A percentile compares a stretch with the other conserved stretches of the same genome.
These are phyloP conservation scores for Pseudogymnoascus pannorum DNA, from an alignment of 2,329 filamentous ascomycete species.

Conservation along the genomic window DNA sequence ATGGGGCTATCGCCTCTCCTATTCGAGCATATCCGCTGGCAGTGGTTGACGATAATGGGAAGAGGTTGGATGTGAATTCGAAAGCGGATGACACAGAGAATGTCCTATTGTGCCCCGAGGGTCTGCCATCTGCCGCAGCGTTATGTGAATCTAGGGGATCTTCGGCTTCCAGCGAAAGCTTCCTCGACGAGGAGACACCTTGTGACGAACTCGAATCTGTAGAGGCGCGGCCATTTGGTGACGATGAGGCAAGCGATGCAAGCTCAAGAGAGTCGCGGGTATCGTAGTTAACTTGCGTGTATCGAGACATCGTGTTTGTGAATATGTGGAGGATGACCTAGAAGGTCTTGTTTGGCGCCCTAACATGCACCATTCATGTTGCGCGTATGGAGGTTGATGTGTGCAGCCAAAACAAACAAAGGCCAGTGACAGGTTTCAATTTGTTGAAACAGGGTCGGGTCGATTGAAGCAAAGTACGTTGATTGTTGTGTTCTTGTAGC, in stretches of 20 bases:
- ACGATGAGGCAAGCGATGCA: conserved; percentile 85
- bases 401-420: background rate
- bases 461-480: background rate
- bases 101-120: conserved; percentile 51
- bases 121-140: conserved; percentile 35
- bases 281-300: conserved; percentile 14
- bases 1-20: conserved; percentile 61
- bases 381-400: background rate
- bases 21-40: conserved; percentile 76
- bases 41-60: conserved; percentile 79
- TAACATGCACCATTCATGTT: conserved; percentile 10
- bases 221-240: conserved; percentile 51
- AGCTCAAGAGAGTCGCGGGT: conserved; percentile 89
- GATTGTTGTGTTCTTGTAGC: conserved; percentile 1
- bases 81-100: conserved; percentile 92
- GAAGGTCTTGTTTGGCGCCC: background rate
- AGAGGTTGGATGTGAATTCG: conserved; percentile 89
- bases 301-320: conserved; percentile 6
- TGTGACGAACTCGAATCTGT: conserved; percentile 66
- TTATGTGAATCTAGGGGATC: conserved; percentile 66
- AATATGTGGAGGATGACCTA: background rate
- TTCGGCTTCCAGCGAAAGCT: conserved; percentile 80
- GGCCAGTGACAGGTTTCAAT: background rate
- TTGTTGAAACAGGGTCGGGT: background rate
- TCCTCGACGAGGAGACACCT: conserved; percentile 87